Conservation (phyloP, 805 yeast genomes). For the Diddensiella transvaalensis region DNA sequence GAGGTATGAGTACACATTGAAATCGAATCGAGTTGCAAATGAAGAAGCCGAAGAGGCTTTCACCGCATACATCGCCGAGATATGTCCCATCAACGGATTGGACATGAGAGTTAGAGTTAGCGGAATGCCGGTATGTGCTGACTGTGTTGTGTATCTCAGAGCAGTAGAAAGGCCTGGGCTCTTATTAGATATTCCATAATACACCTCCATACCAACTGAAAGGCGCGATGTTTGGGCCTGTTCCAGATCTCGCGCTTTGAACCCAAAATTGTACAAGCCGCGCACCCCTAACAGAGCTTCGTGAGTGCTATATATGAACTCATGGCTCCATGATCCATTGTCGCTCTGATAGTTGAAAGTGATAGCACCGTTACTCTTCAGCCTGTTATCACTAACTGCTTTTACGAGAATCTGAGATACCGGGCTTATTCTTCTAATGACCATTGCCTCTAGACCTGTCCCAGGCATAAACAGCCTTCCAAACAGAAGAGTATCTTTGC, state of each 20-base stretch:
- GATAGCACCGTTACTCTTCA: conserved; percentile 48
- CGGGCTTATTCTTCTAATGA: conserved; percentile 57
- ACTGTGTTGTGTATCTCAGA: conserved; percentile 75
- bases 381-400: conserved; percentile 64
- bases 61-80: conserved; percentile 83
- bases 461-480: conserved; percentile 90
- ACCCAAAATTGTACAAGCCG: conserved; percentile 64
- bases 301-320: conserved; percentile 74
- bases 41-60: conserved; percentile 69
- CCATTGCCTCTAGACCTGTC: conserved; percentile 82
- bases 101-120: conserved; percentile 79
- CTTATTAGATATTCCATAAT: conserved; percentile 80
- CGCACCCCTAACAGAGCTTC: conserved; percentile 82
- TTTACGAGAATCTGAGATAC: conserved; percentile 65
- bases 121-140: conserved; percentile 86
- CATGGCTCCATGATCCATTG: conserved; percentile 60
- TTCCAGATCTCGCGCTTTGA: conserved; percentile 15
- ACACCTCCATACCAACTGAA: conserved; percentile 79
- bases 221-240: conserved; percentile 44
- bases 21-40: conserved; percentile 80
- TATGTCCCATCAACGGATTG: conserved; percentile 86
- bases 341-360: conserved; percentile 58
- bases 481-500: conserved; percentile 51
- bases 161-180: conserved; percentile 90
- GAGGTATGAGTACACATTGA: conserved; percentile 85